phyloP scores from a whole-genome alignment of 352 stramenopile species.

The Pythium aristosporum region DNA sequence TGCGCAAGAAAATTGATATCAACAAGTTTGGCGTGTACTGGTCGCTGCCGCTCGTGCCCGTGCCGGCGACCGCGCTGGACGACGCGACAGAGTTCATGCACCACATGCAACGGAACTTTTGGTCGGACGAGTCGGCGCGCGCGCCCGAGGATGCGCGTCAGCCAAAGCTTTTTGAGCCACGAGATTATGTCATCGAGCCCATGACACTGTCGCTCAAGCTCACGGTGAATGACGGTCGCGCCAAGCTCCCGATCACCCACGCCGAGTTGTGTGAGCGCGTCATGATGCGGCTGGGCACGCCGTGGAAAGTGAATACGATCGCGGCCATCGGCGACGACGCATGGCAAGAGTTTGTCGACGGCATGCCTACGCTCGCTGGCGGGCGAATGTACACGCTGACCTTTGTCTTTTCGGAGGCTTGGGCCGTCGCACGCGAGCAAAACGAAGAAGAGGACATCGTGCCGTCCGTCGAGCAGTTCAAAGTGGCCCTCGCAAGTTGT shows the following conservation, averaged over 20 bases:
- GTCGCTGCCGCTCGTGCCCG: constrained; percentile 50
- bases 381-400: constrained; percentile 78
- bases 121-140: constrained; percentile 21
- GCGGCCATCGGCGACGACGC: constrained; percentile 61
- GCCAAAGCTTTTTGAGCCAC: constrained; percentile 38
- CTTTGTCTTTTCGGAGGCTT: constrained; percentile 85
- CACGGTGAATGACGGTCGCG: constrained; percentile 78
- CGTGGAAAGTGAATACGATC: constrained; percentile 81
- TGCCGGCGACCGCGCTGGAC: constrained; percentile 43
- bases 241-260: constrained; percentile 78
- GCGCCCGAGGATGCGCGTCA: constrained; percentile 21
- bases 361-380: constrained; percentile 72
- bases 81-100: constrained; percentile 60
- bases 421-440: constrained; percentile 70
- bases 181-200: constrained; percentile 73
- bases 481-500: constrained; percentile 67
- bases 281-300: constrained; percentile 65
- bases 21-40: constrained; percentile 83
- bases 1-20: constrained; percentile 83
- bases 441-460: constrained; percentile 78
- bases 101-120: constrained; percentile 73
- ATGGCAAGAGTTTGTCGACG: constrained; percentile 66
- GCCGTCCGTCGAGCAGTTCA: constrained; percentile 71
- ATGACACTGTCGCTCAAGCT: constrained; percentile 78
- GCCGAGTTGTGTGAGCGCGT: constrained; percentile 72